A percentile compares a stretch with the other conserved stretches of the same genome.
phyloP scores from a whole-genome alignment of 768 basidiomycete species.

The Phaffia tasmanica region DNA sequence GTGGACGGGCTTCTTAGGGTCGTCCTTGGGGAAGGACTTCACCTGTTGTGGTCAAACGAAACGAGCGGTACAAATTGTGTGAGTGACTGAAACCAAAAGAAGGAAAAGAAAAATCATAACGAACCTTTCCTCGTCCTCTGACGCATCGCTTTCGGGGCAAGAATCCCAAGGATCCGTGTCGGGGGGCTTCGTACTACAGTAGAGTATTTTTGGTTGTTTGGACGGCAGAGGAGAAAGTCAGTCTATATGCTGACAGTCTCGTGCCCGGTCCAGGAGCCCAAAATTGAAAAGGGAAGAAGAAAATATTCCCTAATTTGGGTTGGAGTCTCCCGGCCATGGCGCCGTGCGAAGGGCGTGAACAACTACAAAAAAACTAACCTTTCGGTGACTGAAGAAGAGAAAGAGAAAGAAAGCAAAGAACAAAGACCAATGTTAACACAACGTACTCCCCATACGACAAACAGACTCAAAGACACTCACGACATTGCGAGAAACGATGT shows the following conservation, averaged over 20 bases:
- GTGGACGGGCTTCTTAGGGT: conserved; percentile 97
- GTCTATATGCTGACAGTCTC: neutral
- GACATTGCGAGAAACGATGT: too few species aligned
- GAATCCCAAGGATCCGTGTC: conserved; percentile 83
- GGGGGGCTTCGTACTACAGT: conserved; percentile 85
- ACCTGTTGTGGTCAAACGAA: conserved; percentile 45
- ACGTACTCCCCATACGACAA: too few species aligned
- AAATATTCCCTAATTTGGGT: conserved; percentile 2
- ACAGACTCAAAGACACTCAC: too few species aligned
- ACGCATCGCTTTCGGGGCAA: conserved; percentile 27
- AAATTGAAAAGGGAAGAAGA: neutral
- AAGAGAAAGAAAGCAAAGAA: too few species aligned
- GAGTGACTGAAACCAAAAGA: neutral
- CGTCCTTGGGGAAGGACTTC: conserved; percentile 99
- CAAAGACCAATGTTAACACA: too few species aligned
- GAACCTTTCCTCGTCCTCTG: conserved; percentile 26
- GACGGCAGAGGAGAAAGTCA: neutral
- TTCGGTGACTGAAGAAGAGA: conserved; percentile 4
- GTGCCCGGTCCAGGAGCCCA: neutral
- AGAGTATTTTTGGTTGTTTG: neutral
- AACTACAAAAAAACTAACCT: conserved; percentile 2
- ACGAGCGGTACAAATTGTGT: neutral
- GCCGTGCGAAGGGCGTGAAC: neutral
- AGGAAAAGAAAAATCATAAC: neutral
- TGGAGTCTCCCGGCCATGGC: neutral